phyloP scores from a whole-genome alignment of 2,329 filamentous ascomycete genomes.

The Fusarium tjaetaba region DNA sequence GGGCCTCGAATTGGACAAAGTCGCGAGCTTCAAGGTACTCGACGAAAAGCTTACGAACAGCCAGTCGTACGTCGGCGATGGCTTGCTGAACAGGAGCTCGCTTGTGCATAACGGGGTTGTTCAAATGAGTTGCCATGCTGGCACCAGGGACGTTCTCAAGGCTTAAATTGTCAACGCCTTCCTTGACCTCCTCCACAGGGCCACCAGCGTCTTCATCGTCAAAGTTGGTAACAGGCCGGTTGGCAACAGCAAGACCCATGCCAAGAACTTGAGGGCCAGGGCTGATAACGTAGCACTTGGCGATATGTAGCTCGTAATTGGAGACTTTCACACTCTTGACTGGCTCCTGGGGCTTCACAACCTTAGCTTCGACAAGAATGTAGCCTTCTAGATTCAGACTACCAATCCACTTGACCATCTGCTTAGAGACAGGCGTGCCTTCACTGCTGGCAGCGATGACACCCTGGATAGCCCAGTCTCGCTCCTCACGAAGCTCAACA shows the following conservation, averaged over 20 bases:
- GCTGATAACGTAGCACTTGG: conserved; percentile 82
- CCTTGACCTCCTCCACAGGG: conserved; percentile 55
- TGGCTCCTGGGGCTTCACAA: conserved; percentile 84
- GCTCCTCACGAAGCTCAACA: conserved; percentile 82
- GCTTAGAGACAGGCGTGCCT: conserved; percentile 72
- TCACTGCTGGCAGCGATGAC: conserved; percentile 77
- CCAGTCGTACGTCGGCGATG: conserved; percentile 66
- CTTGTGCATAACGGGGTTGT: conserved; percentile 94
- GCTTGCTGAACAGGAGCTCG: conserved; percentile 91
- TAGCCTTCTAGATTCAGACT: conserved; percentile 82
- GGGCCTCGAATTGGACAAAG: conserved; percentile 76
- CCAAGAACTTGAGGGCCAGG: conserved; percentile 67
- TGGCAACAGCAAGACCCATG: conserved; percentile 66
- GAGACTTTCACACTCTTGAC: conserved; percentile 88
- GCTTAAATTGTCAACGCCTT: conserved; percentile 55
- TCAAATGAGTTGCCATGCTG: conserved; percentile 83
- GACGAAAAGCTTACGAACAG: conserved; percentile 75
- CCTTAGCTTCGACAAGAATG: conserved; percentile 80
- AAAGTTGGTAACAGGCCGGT: conserved; percentile 65
- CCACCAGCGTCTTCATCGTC: conserved; percentile 63
- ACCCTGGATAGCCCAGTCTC: conserved; percentile 82
- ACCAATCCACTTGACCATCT: conserved; percentile 94
- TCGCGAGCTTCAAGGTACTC: conserved; percentile 73
- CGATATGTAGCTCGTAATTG: conserved; percentile 86
- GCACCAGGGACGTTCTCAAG: conserved; percentile 71